Conservation (phyloP, 805 yeast genomes). For the Spathaspora gorwiae region DNA sequence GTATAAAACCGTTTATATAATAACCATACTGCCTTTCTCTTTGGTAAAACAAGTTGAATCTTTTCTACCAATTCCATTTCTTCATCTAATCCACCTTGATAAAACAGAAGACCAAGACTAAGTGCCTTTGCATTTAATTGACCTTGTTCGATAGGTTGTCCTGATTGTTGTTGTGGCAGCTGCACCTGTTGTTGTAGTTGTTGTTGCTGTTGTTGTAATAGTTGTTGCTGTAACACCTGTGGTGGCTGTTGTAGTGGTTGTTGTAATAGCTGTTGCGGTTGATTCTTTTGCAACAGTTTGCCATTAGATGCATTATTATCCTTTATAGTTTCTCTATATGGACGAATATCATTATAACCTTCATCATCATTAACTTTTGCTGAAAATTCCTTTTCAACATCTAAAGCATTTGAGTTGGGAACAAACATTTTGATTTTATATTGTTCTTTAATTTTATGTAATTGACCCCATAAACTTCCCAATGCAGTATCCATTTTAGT, state of each 20-base stretch:
- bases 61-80: constrained; percentile 21
- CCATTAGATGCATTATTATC: background rate
- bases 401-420: background rate
- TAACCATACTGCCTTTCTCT: constrained; percentile 30
- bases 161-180: background rate
- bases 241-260: background rate
- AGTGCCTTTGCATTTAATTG: constrained; percentile 9
- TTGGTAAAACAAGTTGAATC: constrained; percentile 35
- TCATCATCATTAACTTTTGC: constrained; percentile 10
- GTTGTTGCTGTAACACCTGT: background rate
- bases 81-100: constrained; percentile 24
- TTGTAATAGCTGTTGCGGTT: too few relatives aligned
- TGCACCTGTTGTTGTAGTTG: background rate
- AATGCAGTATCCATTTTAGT: constrained; percentile 22
- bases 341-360: constrained; percentile 9
- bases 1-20: constrained; percentile 39
- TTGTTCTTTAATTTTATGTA: constrained; percentile 6
- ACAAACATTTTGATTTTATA: background rate
- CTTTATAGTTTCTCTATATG: constrained; percentile 4
- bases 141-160: background rate
- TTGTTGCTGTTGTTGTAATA: background rate
- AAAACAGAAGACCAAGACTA: constrained; percentile 23
- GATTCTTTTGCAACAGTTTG: background rate
- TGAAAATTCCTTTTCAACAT: constrained; percentile 3
- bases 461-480: constrained; percentile 9